These are phyloP conservation scores for Eragrostis nindensis DNA, from an alignment of 176 grass and related monocot genomes.

Conservation along the genomic window DNA sequence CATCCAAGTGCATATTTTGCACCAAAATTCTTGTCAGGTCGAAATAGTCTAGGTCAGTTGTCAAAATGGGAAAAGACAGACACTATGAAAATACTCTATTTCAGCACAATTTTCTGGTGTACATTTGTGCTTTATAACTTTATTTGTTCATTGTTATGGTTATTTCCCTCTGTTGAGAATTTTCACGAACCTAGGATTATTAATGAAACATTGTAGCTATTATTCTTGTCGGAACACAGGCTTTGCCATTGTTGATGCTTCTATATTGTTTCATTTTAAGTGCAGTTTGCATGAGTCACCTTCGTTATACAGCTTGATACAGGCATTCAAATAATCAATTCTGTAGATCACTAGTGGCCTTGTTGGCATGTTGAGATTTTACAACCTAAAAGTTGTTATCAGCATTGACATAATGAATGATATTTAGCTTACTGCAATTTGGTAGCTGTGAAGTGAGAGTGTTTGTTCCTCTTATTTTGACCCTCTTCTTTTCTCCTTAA, in stretches of 20 bases:
- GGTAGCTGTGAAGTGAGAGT: neutral
- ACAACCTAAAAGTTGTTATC: neutral
- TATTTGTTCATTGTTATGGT: slow-evolving; percentile 1
- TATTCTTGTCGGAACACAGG: neutral
- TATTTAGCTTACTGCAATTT: neutral
- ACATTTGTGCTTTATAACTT: no score
- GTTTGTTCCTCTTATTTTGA: neutral
- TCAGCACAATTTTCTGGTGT: neutral
- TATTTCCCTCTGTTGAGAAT: neutral
- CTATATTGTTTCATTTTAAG: neutral
- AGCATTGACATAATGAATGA: neutral
- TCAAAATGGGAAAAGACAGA: neutral
- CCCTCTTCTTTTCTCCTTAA: neutral
- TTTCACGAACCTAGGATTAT: neutral
- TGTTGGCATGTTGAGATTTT: slow-evolving; percentile 1
- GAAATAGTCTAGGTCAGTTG: neutral
- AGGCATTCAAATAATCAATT: slow-evolving; percentile 13
- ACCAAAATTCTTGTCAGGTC: neutral
- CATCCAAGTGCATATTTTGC: neutral
- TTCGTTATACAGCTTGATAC: neutral
- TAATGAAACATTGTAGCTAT: neutral
- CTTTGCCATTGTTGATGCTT: neutral
- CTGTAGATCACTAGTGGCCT: neutral
- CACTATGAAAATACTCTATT: neutral
- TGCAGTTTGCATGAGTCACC: slow-evolving; percentile 5